Evolutionary conservation across 2,329 filamentous ascomycete species (phyloP), one percentile per base, ranked within the genome.

Genomic region (Cytospora schulzeri): DNA sequence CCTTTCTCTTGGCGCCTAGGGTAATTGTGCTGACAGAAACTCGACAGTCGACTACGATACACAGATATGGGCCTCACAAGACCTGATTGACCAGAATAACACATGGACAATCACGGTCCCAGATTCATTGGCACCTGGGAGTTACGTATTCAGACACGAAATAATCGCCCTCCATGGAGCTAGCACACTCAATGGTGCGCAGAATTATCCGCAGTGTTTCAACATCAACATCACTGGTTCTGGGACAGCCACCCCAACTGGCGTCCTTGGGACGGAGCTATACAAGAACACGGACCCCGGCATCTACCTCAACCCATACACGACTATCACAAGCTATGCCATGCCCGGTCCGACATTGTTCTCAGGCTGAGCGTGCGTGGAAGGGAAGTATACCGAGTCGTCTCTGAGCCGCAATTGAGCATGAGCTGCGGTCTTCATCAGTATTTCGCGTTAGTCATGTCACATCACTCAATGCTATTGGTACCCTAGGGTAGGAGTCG

Each of bases 101-200:
- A 79, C 73, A 64, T 82, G 79, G 77, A 78, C 76, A 33, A 71
- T 73, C 63, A 75, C 70, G 22, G 73, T 78, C 41, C 76, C 76
- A 29, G 66, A 61, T 26, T 72, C 73, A 28, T 70, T 78, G 62
- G 73, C 73, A 28, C 66, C 76, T 6, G 76, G 76, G 12, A 72
- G 76, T 70, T 83, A 83, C 70, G 78, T 83, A 26, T 70, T 83
- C 57, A 76, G 81, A 7, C 80, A 82, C 70, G 81, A 83, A 71
- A 79, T 82, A 63, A 78, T 83, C 66, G 81, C 80, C 5, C 73
- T 83, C 41, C 81, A 83, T 66, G 70, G 74, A 11, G 77, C 74
- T 0, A 68, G 72, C 56, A 59, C 69, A 29, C 76, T 79, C 67
- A 77, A 79, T 64, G 80, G 79, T 29, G 79, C 80, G 1, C 80